phyloP scores from a whole-genome alignment of 805 yeast species.

The Yarrowia osloensis region DNA sequence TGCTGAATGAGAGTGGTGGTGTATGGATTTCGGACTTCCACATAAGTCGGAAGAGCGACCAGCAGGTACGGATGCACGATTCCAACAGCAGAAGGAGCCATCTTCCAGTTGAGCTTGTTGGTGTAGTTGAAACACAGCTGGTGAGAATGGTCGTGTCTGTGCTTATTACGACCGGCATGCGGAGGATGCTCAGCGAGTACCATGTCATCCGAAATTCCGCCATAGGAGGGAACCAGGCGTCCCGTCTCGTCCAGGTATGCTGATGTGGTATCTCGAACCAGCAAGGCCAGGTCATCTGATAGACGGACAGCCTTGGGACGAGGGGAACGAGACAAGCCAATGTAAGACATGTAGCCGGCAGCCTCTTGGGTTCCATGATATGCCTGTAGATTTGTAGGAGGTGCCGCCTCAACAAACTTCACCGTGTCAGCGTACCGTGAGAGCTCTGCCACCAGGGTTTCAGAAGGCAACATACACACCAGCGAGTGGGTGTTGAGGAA shows the following conservation, averaged over 20 bases:
- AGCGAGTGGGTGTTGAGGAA: slow-evolving; percentile 35
- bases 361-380: slow-evolving; percentile 13
- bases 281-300: neutral
- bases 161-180: neutral
- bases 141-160: slow-evolving; percentile 5
- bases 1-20: slow-evolving; percentile 46
- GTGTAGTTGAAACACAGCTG: slow-evolving; percentile 25
- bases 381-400: slow-evolving; percentile 2
- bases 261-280: slow-evolving; percentile 19
- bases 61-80: slow-evolving; percentile 46
- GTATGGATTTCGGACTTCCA: slow-evolving; percentile 47
- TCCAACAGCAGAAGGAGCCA: neutral
- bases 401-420: slow-evolving; percentile 2
- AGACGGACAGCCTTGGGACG: slow-evolving; percentile 10
- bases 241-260: slow-evolving; percentile 21
- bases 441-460: slow-evolving; percentile 36
- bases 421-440: slow-evolving; percentile 5
- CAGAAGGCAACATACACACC: slow-evolving; percentile 38
- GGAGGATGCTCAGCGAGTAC: slow-evolving; percentile 11
- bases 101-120: slow-evolving; percentile 28
- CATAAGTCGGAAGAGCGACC: slow-evolving; percentile 37
- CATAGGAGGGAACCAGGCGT: slow-evolving; percentile 19
- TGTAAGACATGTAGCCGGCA: slow-evolving; percentile 15
- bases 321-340: slow-evolving; percentile 23
- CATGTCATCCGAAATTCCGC: slow-evolving; percentile 21